Percentiles rank a stretch among this genome's conserved stretches.
These are phyloP conservation scores for Sordaria brevicollis DNA, from an alignment of 495 filamentous ascomycete species.

Conservation along the genomic window DNA sequence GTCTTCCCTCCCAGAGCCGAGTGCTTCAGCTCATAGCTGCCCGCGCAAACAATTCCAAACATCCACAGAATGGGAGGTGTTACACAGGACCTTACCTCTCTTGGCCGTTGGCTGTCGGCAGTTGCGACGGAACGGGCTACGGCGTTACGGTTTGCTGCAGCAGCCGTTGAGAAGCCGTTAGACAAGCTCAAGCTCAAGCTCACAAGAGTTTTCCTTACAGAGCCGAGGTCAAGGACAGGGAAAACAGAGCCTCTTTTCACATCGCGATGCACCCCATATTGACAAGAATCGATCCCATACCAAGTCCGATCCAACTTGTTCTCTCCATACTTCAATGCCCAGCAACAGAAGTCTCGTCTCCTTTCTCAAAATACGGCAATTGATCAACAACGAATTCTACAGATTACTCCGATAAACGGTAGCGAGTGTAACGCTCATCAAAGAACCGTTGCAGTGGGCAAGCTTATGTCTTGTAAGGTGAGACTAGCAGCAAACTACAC, in stretches of 20 bases:
- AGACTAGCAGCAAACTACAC: too few species aligned
- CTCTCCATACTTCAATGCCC: not conserved
- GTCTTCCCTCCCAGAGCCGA: not conserved
- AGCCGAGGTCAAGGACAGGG: not conserved
- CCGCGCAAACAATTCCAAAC: not conserved
- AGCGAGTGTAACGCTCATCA: not conserved
- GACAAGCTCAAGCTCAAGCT: too few species aligned
- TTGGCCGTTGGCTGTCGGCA: not conserved
- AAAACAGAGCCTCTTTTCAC: not conserved
- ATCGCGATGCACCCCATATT: too few species aligned
- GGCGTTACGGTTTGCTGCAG: not conserved
- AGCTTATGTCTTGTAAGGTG: too few species aligned
- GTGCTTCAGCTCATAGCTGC: not conserved
- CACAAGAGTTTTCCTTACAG: not conserved
- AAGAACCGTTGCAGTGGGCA: too few species aligned
- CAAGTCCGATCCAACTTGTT: too few species aligned
- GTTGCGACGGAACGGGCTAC: not conserved
- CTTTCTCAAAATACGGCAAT: not conserved
- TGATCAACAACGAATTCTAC: not conserved
- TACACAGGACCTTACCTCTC: not conserved
- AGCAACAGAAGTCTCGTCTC: not conserved
- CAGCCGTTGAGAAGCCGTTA: not conserved
- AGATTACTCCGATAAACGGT: not conserved
- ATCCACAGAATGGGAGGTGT: not conserved
- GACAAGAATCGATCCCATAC: too few species aligned